Evolutionary conservation across 108 stramenopile species (phyloP), one percentile per base, ranked within the genome.

Genomic region (Halocafeteria seosinensis): DNA sequence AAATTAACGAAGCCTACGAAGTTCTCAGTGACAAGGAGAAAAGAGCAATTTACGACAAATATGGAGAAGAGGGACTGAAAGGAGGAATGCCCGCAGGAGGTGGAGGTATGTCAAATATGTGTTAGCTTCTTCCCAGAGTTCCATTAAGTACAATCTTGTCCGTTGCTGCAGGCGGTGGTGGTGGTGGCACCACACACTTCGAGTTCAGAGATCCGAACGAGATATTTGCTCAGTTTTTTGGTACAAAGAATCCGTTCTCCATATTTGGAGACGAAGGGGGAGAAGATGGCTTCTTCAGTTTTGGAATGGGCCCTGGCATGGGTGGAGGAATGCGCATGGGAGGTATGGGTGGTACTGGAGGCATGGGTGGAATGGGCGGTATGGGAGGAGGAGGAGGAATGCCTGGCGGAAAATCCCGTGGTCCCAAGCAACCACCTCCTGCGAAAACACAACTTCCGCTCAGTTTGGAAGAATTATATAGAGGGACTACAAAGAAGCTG

Each of bases 1-100:
- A 94, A 64, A 89, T 95, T 55, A 86, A 85, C 28, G 81, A 88
- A 63, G 95, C 94, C 4, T 95, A 96, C 69, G 96, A 98, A 66
- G 89, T 95, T 0, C 72, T 98, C 3, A 83, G 74, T 38, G 92
- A 98, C 72, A 84, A 91, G 58, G 90, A 89, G 29, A 93, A 89
- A 79, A 85, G 88, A 42, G 71, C 81, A 11, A 75, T 91, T 33
- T 98, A 95, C 66, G 91, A 98, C 66, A 80, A 80, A 42, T 88
- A 90, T 63, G 96, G 96, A 25, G 89, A 91, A 67, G 96, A 94
- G 59, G 96, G 92, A 25, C 63, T 98, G 58, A 89, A 89, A 65
- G 90, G 89, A 66, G 92, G 92, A 62, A 89, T 90, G 59, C 68
- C 78, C 42, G 76, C 66, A 0, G 76, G 64, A 13, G 84, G 75